These are phyloP conservation scores for Citrus medica DNA, from an alignment of 345 rosid species.

Conservation along the genomic window DNA sequence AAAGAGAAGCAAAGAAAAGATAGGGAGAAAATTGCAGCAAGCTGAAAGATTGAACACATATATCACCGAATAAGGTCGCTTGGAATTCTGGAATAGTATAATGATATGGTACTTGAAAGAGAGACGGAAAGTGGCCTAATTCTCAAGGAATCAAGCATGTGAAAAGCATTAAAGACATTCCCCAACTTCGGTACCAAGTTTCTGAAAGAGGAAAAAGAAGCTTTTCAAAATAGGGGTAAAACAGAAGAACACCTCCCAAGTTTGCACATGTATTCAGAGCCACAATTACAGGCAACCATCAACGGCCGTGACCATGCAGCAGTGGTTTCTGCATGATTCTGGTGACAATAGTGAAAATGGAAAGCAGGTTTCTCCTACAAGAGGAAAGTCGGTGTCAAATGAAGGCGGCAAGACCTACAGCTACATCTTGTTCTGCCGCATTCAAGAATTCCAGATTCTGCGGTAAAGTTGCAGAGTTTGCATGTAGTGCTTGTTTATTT, in stretches of 20 bases:
- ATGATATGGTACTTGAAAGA: background rate
- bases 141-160: background rate
- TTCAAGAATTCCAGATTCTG: slow-evolving; percentile 13
- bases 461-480: slow-evolving; percentile 34
- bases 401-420: slow-evolving; percentile 2
- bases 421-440: background rate
- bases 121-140: background rate
- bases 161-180: background rate
- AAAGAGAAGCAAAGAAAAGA: background rate
- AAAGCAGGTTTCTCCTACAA: slow-evolving; percentile 4
- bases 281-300: too few relatives aligned
- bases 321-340: background rate
- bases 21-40: background rate
- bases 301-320: background rate
- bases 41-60: background rate
- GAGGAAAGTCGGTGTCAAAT: background rate
- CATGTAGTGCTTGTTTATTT: slow-evolving; percentile 52
- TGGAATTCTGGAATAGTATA: background rate
- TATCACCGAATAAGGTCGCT: background rate
- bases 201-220: background rate
- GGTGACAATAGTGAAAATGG: background rate
- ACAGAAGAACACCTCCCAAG: background rate
- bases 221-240: background rate
- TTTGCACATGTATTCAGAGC: too few relatives aligned
- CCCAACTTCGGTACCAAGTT: background rate